These are phyloP conservation scores for Penicillium janthinellum DNA, from an alignment of 2,329 filamentous ascomycete species.

Conservation along the genomic window DNA sequence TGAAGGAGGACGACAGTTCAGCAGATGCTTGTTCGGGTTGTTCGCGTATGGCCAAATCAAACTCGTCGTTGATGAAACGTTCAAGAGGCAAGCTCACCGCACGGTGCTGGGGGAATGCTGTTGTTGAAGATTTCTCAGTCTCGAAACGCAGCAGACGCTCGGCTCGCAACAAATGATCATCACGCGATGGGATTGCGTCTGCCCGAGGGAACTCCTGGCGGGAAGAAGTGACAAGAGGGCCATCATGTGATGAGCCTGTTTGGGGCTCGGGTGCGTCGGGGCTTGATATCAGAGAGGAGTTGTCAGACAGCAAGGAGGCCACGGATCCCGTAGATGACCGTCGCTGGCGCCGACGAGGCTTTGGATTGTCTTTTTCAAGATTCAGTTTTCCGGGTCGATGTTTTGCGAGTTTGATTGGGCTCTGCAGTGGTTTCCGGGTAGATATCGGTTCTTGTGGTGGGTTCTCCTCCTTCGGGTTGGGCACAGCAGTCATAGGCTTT, in stretches of 20 bases:
- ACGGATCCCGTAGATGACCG: conserved; percentile 35
- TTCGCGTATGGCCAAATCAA: conserved; percentile 31
- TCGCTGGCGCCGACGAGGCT: conserved; percentile 24
- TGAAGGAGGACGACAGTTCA: conserved; percentile 10
- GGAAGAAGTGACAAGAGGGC: conserved; percentile 25
- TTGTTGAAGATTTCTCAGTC: conserved; percentile 26
- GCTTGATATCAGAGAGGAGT: conserved; percentile 35
- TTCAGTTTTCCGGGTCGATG: conserved; percentile 23
- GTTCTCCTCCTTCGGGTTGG: conserved; percentile 2
- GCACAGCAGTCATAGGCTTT: conserved; percentile 4
- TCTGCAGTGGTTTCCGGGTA: conserved; percentile 33
- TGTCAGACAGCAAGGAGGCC: conserved; percentile 34
- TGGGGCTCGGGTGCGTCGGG: conserved; percentile 30
- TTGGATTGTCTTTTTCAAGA: conserved; percentile 22
- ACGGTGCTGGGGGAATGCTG: conserved; percentile 32
- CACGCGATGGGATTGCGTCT: conserved; percentile 21
- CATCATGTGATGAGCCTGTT: conserved; percentile 33
- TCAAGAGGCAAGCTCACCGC: conserved; percentile 42
- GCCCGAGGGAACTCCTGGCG: conserved; percentile 22
- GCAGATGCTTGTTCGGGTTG: conserved; percentile 18
- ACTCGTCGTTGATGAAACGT: conserved; percentile 43
- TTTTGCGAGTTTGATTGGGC: conserved; percentile 38
- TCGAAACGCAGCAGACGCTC: conserved; percentile 35
- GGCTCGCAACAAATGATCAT: conserved; percentile 34
- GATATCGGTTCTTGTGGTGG: conserved; percentile 11